Conservation (phyloP, 2,329 filamentous ascomycete species). For the Pyricularia pennisetigena region DNA sequence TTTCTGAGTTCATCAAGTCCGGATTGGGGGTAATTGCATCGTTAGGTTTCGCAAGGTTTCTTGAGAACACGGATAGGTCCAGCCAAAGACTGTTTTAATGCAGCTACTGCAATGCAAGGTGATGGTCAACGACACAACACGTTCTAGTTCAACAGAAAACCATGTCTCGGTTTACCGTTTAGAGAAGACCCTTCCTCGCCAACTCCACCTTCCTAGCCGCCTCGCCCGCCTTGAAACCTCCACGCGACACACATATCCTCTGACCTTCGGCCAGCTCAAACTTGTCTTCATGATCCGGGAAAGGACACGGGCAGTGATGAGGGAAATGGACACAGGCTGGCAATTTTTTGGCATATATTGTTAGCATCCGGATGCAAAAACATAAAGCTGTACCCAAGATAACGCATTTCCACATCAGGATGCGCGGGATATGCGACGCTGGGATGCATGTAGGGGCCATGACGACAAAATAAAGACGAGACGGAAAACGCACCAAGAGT, state of each 20-base stretch:
- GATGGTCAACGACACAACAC: neutral
- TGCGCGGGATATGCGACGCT: neutral
- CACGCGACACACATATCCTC: slow-evolving; percentile 64
- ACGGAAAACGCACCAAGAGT: slow-evolving; percentile 49
- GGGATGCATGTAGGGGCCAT: neutral
- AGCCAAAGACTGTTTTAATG: neutral
- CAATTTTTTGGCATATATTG: neutral
- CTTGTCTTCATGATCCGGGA: slow-evolving; percentile 67
- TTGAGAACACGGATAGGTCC: neutral
- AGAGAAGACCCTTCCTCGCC: slow-evolving; percentile 69
- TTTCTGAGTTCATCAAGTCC: neutral
- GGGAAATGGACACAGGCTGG: slow-evolving; percentile 86
- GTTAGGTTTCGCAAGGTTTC: neutral
- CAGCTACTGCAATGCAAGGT: neutral
- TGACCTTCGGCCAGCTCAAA: slow-evolving; percentile 64
- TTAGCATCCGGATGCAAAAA: neutral
- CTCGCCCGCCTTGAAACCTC: slow-evolving; percentile 64
- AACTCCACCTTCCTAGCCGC: slow-evolving; percentile 68
- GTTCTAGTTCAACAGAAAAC: neutral
- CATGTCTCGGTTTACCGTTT: slow-evolving; percentile 10
- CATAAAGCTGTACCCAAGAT: neutral
- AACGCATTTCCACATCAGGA: neutral
- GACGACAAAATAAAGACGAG: neutral
- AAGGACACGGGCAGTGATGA: slow-evolving; percentile 92
- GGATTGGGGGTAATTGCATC: neutral